Percentiles rank a stretch among this genome's conserved stretches.
phyloP scores from a whole-genome alignment of 306 rosid genomes.

The Sindora glabra region DNA sequence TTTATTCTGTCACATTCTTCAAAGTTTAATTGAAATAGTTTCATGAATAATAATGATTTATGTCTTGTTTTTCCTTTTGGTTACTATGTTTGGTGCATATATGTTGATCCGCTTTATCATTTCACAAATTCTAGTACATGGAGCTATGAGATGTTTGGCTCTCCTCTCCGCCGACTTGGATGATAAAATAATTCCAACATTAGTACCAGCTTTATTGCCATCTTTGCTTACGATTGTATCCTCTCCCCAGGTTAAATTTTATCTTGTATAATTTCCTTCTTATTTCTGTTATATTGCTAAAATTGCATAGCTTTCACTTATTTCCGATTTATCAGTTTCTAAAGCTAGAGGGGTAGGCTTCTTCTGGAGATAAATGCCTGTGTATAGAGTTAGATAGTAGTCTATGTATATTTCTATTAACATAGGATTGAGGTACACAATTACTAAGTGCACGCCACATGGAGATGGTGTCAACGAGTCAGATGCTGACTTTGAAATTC shows the following conservation, averaged over 20 bases:
- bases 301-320: not conserved
- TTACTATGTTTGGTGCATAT: slow-evolving; percentile 1
- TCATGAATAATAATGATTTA: not conserved
- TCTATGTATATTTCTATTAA: too few relatives aligned
- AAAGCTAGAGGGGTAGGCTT: too few relatives aligned
- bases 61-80: slow-evolving; percentile 2
- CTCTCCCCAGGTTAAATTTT: slow-evolving; percentile 59
- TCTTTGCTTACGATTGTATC: slow-evolving; percentile 72
- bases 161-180: slow-evolving; percentile 88
- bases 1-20: slow-evolving; percentile 4
- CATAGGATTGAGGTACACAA: too few relatives aligned
- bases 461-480: not conserved
- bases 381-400: too few relatives aligned
- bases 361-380: too few relatives aligned
- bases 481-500: not conserved
- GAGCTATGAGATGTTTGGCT: slow-evolving; percentile 89
- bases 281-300: not conserved
- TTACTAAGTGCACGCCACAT: too few relatives aligned
- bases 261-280: not conserved
- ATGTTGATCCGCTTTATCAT: slow-evolving; percentile 10
- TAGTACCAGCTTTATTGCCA: slow-evolving; percentile 76
- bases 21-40: not conserved
- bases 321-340: not conserved
- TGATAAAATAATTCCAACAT: slow-evolving; percentile 68
- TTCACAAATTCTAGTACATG: slow-evolving; percentile 52